These are phyloP conservation scores for Penicillium sp. DNA, from an alignment of 2,329 filamentous ascomycete species.

Conservation along the genomic window DNA sequence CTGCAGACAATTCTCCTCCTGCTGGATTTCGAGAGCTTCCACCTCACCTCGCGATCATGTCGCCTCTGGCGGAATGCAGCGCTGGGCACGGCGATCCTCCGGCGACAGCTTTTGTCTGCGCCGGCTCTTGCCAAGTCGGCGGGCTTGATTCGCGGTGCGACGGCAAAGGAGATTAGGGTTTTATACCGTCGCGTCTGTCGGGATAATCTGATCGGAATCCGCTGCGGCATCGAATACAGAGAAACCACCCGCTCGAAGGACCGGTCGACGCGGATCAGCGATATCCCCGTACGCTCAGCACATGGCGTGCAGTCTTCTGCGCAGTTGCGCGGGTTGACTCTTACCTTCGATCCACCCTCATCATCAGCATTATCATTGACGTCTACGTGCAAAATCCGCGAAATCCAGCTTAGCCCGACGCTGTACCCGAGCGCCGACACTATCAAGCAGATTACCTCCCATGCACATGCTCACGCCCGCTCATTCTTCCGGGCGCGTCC, in stretches of 20 bases:
- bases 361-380: background rate
- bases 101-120: background rate
- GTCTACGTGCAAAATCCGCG: background rate
- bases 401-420: background rate
- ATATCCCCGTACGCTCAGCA: background rate
- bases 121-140: background rate
- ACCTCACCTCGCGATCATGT: background rate
- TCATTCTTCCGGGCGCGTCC: background rate
- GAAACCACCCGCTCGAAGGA: background rate
- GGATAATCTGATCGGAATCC: background rate
- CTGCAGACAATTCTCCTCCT: background rate
- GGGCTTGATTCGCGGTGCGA: background rate
- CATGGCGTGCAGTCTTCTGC: background rate
- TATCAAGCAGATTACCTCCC: background rate
- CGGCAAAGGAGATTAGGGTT: background rate
- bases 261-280: background rate
- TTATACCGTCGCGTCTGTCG: background rate
- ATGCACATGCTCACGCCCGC: background rate
- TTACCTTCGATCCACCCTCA: background rate
- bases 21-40: background rate
- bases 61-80: background rate
- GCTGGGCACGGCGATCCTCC: background rate
- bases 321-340: background rate
- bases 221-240: background rate
- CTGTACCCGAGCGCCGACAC: background rate